phyloP scores from a whole-genome alignment of 805 yeast genomes.

The Clavispora fructus region DNA sequence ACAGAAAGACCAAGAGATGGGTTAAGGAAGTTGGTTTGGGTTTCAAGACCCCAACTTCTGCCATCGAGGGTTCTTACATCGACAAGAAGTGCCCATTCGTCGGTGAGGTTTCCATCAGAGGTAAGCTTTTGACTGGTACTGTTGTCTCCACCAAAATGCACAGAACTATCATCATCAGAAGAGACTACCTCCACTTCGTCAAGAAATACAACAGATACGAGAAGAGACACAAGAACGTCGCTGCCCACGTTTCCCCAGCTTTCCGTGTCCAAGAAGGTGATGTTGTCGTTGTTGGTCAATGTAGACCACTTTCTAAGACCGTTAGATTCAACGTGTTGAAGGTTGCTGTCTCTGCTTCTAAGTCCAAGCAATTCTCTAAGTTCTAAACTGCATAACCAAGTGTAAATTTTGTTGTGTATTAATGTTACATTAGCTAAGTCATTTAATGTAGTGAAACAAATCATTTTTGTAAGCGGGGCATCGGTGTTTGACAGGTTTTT shows the following conservation, averaged over 20 bases:
- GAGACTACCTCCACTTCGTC: slow-evolving; percentile 99
- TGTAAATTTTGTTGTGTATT: slow-evolving; percentile 4
- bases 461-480: too few relatives aligned
- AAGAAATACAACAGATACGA: slow-evolving; percentile 99
- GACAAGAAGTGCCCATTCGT: slow-evolving; percentile 99
- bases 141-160: slow-evolving; percentile 99
- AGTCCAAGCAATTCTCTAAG: slow-evolving; percentile 93
- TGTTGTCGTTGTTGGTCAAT: slow-evolving; percentile 98
- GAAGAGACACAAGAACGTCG: slow-evolving; percentile 99
- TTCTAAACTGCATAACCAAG: slow-evolving; percentile 51
- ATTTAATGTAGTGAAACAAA: neutral
- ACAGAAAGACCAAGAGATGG: slow-evolving; percentile 99
- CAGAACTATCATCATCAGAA: slow-evolving; percentile 99
- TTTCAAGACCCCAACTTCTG: slow-evolving; percentile 99
- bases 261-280: slow-evolving; percentile 99
- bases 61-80: slow-evolving; percentile 97
- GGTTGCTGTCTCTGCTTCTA: slow-evolving; percentile 84
- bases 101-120: slow-evolving; percentile 97
- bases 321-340: slow-evolving; percentile 99
- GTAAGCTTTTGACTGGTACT: slow-evolving; percentile 98
- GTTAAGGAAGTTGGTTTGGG: slow-evolving; percentile 99
- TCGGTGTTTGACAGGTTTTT: too few relatives aligned
- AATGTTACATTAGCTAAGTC: slow-evolving; percentile 16
- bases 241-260: slow-evolving; percentile 99
- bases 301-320: slow-evolving; percentile 99